phyloP scores from a whole-genome alignment of 176 grass and related monocot species.

The Oryza australiensis region DNA sequence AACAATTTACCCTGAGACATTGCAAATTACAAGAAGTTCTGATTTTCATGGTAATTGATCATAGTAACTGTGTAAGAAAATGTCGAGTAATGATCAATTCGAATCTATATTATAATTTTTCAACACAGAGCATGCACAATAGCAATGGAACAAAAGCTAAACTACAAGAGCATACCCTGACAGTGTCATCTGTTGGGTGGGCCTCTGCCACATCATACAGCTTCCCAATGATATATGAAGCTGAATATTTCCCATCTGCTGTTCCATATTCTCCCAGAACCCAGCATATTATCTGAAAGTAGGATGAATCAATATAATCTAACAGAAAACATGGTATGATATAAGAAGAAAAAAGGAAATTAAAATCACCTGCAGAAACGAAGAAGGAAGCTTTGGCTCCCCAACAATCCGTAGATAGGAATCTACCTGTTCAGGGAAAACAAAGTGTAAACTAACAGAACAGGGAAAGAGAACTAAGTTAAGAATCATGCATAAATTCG shows the following conservation, averaged over 20 bases:
- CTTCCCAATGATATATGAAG: constrained; percentile 91
- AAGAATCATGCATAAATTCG: constrained; percentile 9
- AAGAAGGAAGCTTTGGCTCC: constrained; percentile 98
- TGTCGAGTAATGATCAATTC: neutral
- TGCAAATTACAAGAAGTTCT: neutral
- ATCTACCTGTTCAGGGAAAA: constrained; percentile 70
- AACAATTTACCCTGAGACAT: neutral
- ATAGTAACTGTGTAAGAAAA: constrained; percentile 22
- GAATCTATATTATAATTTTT: constrained; percentile 3
- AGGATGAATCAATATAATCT: constrained; percentile 32
- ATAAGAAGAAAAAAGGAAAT: constrained; percentile 27
- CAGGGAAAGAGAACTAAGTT: neutral
- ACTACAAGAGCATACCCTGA: constrained; percentile 61
- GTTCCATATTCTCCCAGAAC: constrained; percentile 98
- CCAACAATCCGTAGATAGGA: constrained; percentile 92
- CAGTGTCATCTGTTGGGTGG: constrained; percentile 88
- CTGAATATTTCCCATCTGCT: constrained; percentile 84
- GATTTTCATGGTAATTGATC: neutral
- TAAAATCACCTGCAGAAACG: constrained; percentile 82
- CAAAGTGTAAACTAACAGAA: neutral
- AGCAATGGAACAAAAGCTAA: neutral
- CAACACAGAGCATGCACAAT: neutral
- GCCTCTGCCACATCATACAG: constrained; percentile 96
- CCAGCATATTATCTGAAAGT: constrained; percentile 94
- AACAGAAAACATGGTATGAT: constrained; percentile 1